Conservation (phyloP, 148 eudicot genomes). For the Nepenthes gracilis region DNA sequence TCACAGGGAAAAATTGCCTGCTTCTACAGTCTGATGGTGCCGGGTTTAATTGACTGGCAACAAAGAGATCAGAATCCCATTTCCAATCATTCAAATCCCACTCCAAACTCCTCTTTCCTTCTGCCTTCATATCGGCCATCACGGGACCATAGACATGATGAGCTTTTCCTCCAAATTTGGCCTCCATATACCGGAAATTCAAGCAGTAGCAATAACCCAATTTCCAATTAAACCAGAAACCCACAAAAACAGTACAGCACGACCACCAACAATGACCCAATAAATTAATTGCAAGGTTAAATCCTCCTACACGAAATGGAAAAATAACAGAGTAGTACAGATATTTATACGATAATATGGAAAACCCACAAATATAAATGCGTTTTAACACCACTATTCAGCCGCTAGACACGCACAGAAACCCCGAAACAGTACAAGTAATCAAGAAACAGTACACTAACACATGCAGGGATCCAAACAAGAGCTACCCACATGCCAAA, state of each 20-base stretch:
- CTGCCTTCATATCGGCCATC: conserved; percentile 31
- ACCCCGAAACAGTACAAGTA: conserved; percentile 17
- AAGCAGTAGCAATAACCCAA: conserved; percentile 4
- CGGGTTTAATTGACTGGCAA: conserved; percentile 45
- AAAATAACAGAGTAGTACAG: neutral
- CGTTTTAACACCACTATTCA: conserved; percentile 9
- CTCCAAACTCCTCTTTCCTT: conserved; percentile 60
- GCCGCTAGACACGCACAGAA: conserved; percentile 16
- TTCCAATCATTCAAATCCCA: conserved; percentile 97
- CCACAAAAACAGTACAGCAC: neutral
- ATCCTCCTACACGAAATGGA: neutral
- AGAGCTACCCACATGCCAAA: conserved; percentile 28
- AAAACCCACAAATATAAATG: neutral
- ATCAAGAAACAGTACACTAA: conserved; percentile 22
- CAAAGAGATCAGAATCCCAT: conserved; percentile 79
- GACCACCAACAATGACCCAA: neutral
- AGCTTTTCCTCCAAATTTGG: conserved; percentile 35
- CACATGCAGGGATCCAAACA: conserved; percentile 23
- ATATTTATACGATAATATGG: conserved; percentile 2
- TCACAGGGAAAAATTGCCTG: conserved; percentile 42
- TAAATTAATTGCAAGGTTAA: neutral
- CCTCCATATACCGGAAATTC: conserved; percentile 33
- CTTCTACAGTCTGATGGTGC: conserved; percentile 40
- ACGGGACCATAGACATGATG: conserved; percentile 38
- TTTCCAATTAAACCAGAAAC: conserved; percentile 11